Evolutionary conservation across 2,329 filamentous ascomycete species (phyloP).

Genomic region (Colletotrichum abscissum): DNA sequence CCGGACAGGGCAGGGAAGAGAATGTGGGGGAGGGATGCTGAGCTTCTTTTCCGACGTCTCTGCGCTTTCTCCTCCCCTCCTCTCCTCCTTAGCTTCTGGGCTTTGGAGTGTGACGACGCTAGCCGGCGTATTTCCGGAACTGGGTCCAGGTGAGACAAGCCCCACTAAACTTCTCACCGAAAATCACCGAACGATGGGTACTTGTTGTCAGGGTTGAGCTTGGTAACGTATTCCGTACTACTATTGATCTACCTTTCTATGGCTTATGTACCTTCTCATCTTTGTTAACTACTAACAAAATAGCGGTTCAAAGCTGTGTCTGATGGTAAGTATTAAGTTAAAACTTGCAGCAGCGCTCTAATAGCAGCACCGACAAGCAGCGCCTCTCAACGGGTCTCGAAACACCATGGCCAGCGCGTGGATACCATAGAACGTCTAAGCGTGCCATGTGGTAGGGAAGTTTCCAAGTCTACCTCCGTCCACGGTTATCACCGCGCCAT

Average conservation of each 20-base stretch:
- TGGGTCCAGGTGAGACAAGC: background rate
- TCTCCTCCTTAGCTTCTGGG: background rate
- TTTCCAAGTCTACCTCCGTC: constrained; percentile 72
- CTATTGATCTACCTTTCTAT: background rate
- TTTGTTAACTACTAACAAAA: too few species aligned
- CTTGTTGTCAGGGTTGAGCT: background rate
- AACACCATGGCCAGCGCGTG: background rate
- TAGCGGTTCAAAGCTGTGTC: too few species aligned
- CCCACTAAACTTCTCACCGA: constrained; percentile 1
- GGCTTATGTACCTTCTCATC: background rate
- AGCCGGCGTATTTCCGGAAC: constrained; percentile 28
- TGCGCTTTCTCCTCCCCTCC: background rate
- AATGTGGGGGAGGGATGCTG: constrained; percentile 25
- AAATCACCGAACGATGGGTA: background rate
- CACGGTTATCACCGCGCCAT: constrained; percentile 70
- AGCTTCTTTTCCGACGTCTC: background rate
- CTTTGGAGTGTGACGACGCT: background rate
- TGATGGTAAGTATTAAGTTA: too few species aligned
- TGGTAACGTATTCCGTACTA: background rate
- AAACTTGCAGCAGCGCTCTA: background rate
- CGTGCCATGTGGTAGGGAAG: constrained; percentile 61
- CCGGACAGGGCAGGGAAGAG: constrained; percentile 22
- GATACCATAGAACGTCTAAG: background rate
- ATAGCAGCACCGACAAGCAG: background rate
- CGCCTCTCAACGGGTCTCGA: too few species aligned